A percentile compares a stretch with the other conserved stretches of the same genome.
phyloP scores from a whole-genome alignment of 306 rosid species.

The Cercis canadensis region DNA sequence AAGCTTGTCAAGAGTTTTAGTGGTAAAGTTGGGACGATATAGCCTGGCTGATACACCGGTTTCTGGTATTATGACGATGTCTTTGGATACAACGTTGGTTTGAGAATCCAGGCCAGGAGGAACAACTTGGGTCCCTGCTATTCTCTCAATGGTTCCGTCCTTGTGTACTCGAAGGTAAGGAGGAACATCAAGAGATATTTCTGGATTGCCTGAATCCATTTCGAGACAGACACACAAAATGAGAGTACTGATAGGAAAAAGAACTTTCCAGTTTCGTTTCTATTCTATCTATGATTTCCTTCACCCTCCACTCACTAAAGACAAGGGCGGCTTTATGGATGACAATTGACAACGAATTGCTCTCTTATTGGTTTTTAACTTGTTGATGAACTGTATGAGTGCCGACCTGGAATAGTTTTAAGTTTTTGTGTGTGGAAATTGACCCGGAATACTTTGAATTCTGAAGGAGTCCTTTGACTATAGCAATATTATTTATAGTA shows the following conservation, averaged over 20 bases:
- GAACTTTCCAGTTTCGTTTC: neutral
- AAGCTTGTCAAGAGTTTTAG: slow-evolving; percentile 37
- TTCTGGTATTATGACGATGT: slow-evolving; percentile 57
- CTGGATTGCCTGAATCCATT: slow-evolving; percentile 48
- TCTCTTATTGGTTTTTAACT: too few species aligned
- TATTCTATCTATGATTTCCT: too few species aligned
- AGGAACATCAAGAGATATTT: slow-evolving; percentile 56
- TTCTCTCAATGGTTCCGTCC: slow-evolving; percentile 68
- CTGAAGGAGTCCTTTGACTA: too few species aligned
- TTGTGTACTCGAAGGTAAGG: slow-evolving; percentile 72
- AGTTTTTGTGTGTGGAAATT: too few species aligned
- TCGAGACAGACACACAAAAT: neutral
- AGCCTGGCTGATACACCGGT: slow-evolving; percentile 69
- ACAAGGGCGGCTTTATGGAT: too few species aligned
- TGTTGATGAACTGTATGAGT: too few species aligned
- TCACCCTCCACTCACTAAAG: too few species aligned
- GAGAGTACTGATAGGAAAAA: too few species aligned
- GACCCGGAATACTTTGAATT: too few species aligned
- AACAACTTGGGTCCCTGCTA: slow-evolving; percentile 57
- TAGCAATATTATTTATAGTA: too few species aligned
- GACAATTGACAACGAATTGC: too few species aligned
- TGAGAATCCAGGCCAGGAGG: slow-evolving; percentile 59
- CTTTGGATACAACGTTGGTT: slow-evolving; percentile 77
- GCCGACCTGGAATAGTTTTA: too few species aligned
- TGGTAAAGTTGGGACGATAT: slow-evolving; percentile 47